A percentile compares a stretch with the other conserved stretches of the same genome.
Evolutionary conservation across 2,329 filamentous ascomycete species (phyloP).

Genomic region (Aspergillus candidus): DNA sequence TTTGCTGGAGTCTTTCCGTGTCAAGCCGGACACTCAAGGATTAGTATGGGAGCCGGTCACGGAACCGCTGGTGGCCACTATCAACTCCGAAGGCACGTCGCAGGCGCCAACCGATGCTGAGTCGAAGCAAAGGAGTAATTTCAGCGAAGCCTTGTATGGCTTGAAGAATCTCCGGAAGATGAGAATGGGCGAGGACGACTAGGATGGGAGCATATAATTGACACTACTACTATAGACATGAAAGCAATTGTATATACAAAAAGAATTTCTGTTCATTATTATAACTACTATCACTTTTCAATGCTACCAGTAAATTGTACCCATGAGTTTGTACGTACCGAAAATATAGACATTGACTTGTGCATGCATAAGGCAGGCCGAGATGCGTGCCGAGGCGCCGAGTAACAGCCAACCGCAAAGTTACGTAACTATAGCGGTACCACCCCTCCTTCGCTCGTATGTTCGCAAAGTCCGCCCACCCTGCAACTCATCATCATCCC

Average conservation of each 20-base stretch:
- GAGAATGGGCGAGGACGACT: conserved; percentile 20
- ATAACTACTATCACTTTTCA: too few relatives aligned
- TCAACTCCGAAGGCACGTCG: conserved; percentile 29
- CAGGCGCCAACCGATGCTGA: conserved; percentile 19
- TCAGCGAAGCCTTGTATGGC: conserved; percentile 34
- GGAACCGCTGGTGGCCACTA: conserved; percentile 14
- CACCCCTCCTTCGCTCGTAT: conserved; percentile 16
- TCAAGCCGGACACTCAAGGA: conserved; percentile 14
- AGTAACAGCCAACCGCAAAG: neutral
- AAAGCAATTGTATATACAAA: conserved; percentile 1
- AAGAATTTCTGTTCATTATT: neutral
- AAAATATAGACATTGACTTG: too few relatives aligned
- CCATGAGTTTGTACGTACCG: too few relatives aligned
- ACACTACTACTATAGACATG: neutral
- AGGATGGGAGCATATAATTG: neutral
- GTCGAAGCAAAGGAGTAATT: conserved; percentile 25
- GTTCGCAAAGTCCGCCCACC: conserved; percentile 12
- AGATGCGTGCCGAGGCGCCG: conserved; percentile 14
- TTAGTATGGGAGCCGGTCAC: conserved; percentile 23
- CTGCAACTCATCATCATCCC: conserved; percentile 10
- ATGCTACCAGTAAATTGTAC: too few relatives aligned
- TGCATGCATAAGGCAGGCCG: neutral
- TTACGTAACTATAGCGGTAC: conserved; percentile 15
- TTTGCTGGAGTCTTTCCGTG: conserved; percentile 28
- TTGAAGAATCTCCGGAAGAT: conserved; percentile 38